Conservation (phyloP, 1,139 yeast species). For the Entelexis paramagnoliae region DNA sequence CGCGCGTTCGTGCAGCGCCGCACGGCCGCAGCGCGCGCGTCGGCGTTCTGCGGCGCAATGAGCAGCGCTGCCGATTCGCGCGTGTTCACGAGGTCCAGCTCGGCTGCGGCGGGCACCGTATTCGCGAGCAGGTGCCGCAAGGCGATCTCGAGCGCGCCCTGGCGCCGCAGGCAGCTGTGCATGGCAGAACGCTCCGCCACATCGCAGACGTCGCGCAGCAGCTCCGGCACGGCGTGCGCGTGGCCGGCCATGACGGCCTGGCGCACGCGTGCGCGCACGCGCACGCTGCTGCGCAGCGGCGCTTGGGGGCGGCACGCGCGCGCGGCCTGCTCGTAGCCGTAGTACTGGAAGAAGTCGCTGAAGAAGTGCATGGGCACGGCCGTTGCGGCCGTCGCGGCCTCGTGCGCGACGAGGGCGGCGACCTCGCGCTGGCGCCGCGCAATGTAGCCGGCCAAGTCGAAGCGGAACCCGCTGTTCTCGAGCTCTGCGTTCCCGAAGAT, state of each 20-base stretch:
- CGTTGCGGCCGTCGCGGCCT: background rate
- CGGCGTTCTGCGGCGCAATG: background rate
- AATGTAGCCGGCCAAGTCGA: background rate
- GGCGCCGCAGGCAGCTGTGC: background rate
- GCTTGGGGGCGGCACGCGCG: background rate
- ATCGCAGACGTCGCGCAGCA: background rate
- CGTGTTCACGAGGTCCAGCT: background rate
- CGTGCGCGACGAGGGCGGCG: background rate
- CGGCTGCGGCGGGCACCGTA: background rate
- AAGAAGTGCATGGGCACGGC: background rate
- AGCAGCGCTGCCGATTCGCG: background rate
- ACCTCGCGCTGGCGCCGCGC: background rate
- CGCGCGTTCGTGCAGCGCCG: too few relatives aligned
- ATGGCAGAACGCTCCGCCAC: too few relatives aligned
- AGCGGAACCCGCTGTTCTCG: background rate
- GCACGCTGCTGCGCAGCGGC: background rate
- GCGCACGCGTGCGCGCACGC: background rate
- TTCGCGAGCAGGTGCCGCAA: background rate
- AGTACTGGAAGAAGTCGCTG: slow-evolving; percentile 1
- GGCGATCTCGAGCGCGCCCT: background rate
- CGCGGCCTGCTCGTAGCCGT: background rate
- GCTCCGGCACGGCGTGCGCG: background rate
- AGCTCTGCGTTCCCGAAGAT: background rate
- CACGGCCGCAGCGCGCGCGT: background rate
- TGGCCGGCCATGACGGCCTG: background rate